Percentiles rank a stretch among this genome's conserved stretches.
Conservation (phyloP, 768 basidiomycete genomes). For the Tylopilus balloui region DNA sequence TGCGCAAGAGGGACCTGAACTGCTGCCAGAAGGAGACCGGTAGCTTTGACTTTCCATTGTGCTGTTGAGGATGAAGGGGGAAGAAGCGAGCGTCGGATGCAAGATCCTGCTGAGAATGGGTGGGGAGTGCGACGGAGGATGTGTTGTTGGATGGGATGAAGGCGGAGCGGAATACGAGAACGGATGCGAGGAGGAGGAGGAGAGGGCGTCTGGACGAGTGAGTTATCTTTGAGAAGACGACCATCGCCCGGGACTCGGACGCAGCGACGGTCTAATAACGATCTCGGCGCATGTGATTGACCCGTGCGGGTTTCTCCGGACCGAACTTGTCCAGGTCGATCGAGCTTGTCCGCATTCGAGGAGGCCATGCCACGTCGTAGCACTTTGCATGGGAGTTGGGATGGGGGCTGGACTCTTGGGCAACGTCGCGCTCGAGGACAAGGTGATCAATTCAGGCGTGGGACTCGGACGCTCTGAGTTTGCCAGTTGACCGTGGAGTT, state of each 20-base stretch:
- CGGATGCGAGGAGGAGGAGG: slow-evolving; percentile 39
- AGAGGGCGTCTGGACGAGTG: slow-evolving; percentile 24
- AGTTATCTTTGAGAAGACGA: slow-evolving; percentile 14
- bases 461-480: too few species aligned
- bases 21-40: slow-evolving; percentile 68
- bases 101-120: slow-evolving; percentile 56
- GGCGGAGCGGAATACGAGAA: slow-evolving; percentile 51
- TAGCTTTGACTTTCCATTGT: slow-evolving; percentile 41
- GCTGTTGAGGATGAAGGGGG: slow-evolving; percentile 45
- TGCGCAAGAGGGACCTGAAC: slow-evolving; percentile 64
- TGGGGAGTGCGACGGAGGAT: slow-evolving; percentile 58
- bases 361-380: too few species aligned
- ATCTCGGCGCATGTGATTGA: slow-evolving; percentile 12
- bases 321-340: too few species aligned
- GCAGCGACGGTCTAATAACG: neutral
- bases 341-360: too few species aligned
- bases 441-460: too few species aligned
- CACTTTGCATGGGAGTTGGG: too few species aligned
- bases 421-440: too few species aligned
- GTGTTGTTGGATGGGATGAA: slow-evolving; percentile 31
- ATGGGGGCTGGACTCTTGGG: too few species aligned
- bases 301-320: too few species aligned
- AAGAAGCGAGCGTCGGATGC: slow-evolving; percentile 54
- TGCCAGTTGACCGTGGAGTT: too few species aligned
- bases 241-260: slow-evolving; percentile 5